A percentile compares a stretch with the other conserved stretches of the same genome.
Evolutionary conservation across 2,329 filamentous ascomycete genomes (phyloP).

Genomic region (Tolypocladium album): DNA sequence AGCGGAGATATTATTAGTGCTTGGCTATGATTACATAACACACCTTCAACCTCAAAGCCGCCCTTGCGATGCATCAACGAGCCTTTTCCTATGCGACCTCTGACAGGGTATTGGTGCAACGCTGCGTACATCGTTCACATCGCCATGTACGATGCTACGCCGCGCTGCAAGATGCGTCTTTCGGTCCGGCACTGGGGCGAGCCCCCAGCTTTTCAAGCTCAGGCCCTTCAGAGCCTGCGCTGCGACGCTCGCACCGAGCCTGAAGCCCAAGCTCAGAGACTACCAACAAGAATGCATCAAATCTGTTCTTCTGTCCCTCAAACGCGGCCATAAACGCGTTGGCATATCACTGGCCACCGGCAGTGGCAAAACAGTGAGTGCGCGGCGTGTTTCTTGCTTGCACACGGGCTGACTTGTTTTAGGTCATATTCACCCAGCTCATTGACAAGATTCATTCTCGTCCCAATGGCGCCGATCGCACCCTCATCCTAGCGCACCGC

Average conservation of each 20-base stretch:
- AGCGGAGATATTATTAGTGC: neutral
- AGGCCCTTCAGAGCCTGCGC: slow-evolving; percentile 11
- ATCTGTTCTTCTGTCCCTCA: slow-evolving; percentile 60
- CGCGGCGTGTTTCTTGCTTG: neutral
- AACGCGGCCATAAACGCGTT: slow-evolving; percentile 63
- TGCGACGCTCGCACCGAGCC: slow-evolving; percentile 8
- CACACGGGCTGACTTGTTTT: neutral
- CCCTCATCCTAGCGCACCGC: slow-evolving; percentile 84
- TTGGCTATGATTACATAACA: neutral
- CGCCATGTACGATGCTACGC: slow-evolving; percentile 27
- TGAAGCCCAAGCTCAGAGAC: slow-evolving; percentile 53
- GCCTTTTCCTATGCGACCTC: neutral
- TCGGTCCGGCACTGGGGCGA: slow-evolving; percentile 7
- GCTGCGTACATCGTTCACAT: neutral
- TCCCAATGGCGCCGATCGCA: slow-evolving; percentile 50
- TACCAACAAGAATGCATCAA: slow-evolving; percentile 92
- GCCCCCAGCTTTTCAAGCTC: slow-evolving; percentile 2
- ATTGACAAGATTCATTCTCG: slow-evolving; percentile 61
- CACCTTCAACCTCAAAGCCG: neutral
- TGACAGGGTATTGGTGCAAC: neutral
- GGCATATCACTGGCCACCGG: slow-evolving; percentile 83
- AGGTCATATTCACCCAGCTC: slow-evolving; percentile 94
- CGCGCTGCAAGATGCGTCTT: slow-evolving; percentile 15
- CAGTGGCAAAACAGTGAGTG: slow-evolving; percentile 69
- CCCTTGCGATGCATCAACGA: neutral